Percentiles rank a stretch among this genome's conserved stretches.
These are phyloP conservation scores for Exsudoporus floridanus DNA, from an alignment of 1,284 basidiomycete genomes.

Conservation along the genomic window DNA sequence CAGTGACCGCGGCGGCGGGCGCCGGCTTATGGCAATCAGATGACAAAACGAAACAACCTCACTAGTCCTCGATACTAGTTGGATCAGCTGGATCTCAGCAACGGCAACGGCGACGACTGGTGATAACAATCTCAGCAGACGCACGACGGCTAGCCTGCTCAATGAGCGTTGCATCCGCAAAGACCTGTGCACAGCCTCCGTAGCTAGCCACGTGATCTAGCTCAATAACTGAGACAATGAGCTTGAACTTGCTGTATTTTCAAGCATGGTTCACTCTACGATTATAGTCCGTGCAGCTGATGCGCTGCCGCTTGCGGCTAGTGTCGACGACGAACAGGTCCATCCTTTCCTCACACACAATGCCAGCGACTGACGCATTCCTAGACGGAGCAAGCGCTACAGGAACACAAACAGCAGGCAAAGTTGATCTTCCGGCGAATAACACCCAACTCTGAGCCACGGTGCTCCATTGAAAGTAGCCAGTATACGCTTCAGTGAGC, in stretches of 20 bases:
- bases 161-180: not conserved
- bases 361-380: conserved; percentile 6
- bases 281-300: conserved; percentile 90
- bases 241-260: not conserved
- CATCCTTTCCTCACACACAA: conserved; percentile 20
- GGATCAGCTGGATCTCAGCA: not conserved
- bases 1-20: not conserved
- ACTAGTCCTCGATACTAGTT: not conserved
- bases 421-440: conserved; percentile 96
- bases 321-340: conserved; percentile 93
- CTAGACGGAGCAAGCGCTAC: conserved; percentile 88
- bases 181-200: not conserved
- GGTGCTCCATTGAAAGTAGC: conserved; percentile 96
- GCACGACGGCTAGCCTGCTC: not conserved
- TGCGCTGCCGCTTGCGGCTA: conserved; percentile 89
- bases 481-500: conserved; percentile 89
- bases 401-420: conserved; percentile 98
- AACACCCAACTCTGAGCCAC: conserved; percentile 89
- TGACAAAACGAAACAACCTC: not conserved
- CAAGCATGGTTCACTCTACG: conserved; percentile 84
- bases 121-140: not conserved
- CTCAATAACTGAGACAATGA: not conserved
- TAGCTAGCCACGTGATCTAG: conserved; percentile 20
- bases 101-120: not conserved
- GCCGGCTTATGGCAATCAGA: not conserved